Conservation (phyloP, 306 rosid species). For the Abrus precatorius region DNA sequence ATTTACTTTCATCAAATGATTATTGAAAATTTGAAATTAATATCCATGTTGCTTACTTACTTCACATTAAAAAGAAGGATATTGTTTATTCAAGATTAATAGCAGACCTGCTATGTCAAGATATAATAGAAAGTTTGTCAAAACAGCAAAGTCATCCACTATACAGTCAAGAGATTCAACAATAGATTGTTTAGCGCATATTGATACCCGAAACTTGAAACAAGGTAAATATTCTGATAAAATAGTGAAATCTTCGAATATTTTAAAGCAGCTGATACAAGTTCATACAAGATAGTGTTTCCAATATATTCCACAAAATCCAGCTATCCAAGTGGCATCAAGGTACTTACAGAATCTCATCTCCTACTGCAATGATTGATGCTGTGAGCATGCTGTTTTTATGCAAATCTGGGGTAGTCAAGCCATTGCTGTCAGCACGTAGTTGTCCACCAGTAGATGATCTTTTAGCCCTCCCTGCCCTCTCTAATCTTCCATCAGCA, state of each 20-base stretch:
- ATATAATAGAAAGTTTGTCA: constrained; percentile 6
- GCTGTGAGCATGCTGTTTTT: constrained; percentile 74
- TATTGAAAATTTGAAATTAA: constrained; percentile 2
- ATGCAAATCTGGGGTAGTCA: constrained; percentile 52
- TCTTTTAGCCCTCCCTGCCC: constrained; percentile 92
- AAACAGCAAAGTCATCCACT: background rate
- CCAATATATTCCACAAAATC: constrained; percentile 30
- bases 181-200: constrained; percentile 18
- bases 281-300: constrained; percentile 34
- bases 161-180: constrained; percentile 28
- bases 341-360: constrained; percentile 94
- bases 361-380: constrained; percentile 85
- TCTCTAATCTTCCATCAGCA: constrained; percentile 91
- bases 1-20: constrained; percentile 28
- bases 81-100: background rate
- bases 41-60: background rate
- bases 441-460: constrained; percentile 52
- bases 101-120: background rate
- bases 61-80: background rate
- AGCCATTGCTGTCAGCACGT: constrained; percentile 70
- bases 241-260: constrained; percentile 35
- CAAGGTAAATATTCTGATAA: background rate
- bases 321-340: constrained; percentile 41
- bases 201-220: background rate
- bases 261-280: constrained; percentile 6